Base-by-base conservation (phyloP, 768 basidiomycete species). In the Tricholoma terreum region DNA sequence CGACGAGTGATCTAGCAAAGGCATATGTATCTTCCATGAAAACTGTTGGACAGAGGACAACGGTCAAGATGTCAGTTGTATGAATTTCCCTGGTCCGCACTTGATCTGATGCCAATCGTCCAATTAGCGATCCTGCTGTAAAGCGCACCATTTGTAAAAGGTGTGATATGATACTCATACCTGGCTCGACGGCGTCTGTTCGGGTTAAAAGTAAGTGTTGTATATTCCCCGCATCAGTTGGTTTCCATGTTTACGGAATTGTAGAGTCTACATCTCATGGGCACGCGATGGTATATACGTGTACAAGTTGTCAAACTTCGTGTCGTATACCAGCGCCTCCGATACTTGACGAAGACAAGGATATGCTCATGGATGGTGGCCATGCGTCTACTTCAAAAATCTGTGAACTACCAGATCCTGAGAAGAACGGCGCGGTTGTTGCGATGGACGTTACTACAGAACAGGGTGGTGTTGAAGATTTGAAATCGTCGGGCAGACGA, bases 141-240 rank as follows among this genome's bases (percentile, higher is more conserved):
- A 95, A 94, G 68, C 85, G 92, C 10, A 83, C 86, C 1, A 63
- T 93, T 6, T 95, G 92, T 72, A 84, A 81, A 67, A 75, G 76
- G 1, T 95, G 92, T 65, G 77, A 81, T 55, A 67, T 75, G 0
- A 77, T 86, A 7, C 75, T 94, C 4, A 62, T 92, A 1, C 86
- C 90, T 0, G 92, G 92, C 11, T 60, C 80, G 1, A 86, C 88
- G 1, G 81, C 83, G 0, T 77, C 75, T 1, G 80, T 90, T 21
- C 84, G 91, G 2, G 71, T 89, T 7, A 84, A 84, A 72, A 70
- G 92, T 89, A 55, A 27, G 84, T 63, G 10, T 35, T 35, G 6
- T 6, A 52, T 52, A 6, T 55, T 38, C 21, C 33, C 8, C 27
- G 14, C 52, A 30, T 46, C 6, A 6, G n/a, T 19, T 36, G 27